phyloP scores from a whole-genome alignment of 2,329 filamentous ascomycete species.

The Emmonsiellopsis sp. region DNA sequence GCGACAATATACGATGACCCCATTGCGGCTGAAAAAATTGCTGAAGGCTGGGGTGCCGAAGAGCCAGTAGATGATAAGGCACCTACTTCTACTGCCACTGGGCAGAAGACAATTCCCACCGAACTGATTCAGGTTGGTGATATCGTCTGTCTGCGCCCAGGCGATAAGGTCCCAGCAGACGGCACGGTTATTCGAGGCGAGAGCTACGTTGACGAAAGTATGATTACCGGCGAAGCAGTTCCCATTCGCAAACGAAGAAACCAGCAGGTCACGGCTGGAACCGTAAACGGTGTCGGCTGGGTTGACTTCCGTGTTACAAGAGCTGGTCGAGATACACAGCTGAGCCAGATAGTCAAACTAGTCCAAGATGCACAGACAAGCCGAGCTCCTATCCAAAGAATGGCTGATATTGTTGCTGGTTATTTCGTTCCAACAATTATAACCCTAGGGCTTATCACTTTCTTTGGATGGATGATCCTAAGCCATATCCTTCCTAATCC shows the following conservation, averaged over 20 bases:
- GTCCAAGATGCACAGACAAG: slow-evolving; percentile 95
- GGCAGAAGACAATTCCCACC: slow-evolving; percentile 80
- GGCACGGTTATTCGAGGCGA: slow-evolving; percentile 79
- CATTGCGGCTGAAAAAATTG: slow-evolving; percentile 83
- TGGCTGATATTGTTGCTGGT: slow-evolving; percentile 83
- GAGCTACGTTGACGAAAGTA: slow-evolving; percentile 92
- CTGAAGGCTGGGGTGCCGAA: slow-evolving; percentile 60
- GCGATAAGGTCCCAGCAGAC: slow-evolving; percentile 94
- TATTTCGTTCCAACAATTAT: slow-evolving; percentile 92
- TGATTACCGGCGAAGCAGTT: slow-evolving; percentile 97
- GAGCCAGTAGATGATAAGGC: slow-evolving; percentile 8
- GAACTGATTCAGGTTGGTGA: slow-evolving; percentile 92
- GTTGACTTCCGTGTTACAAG: slow-evolving; percentile 88
- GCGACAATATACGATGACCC: slow-evolving; percentile 93
- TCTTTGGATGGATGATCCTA: slow-evolving; percentile 87
- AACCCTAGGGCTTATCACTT: slow-evolving; percentile 72
- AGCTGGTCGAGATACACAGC: slow-evolving; percentile 87
- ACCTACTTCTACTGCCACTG: slow-evolving; percentile 34
- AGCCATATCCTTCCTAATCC: slow-evolving; percentile 76
- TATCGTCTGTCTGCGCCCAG: slow-evolving; percentile 83
- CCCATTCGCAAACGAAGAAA: slow-evolving; percentile 84
- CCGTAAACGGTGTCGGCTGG: slow-evolving; percentile 87
- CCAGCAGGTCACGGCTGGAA: slow-evolving; percentile 75
- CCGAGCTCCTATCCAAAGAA: slow-evolving; percentile 84
- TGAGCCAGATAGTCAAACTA: slow-evolving; percentile 96